Evolutionary conservation across 306 rosid genomes (phyloP), one percentile per base, ranked within the genome.

Genomic region (Delonix regia): DNA sequence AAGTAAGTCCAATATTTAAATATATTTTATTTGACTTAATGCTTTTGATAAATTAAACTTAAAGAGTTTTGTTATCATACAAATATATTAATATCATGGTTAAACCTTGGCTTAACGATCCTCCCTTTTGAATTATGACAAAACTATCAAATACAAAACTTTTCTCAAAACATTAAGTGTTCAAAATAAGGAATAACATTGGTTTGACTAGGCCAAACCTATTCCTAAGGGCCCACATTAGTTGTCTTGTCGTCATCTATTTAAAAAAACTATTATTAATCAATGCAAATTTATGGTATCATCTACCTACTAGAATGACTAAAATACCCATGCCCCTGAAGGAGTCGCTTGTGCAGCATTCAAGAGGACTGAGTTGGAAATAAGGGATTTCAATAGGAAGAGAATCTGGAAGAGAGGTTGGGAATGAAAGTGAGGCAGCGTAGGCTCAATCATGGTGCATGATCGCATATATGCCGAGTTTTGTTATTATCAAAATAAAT

Each of bases 381-480:
- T 9, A 10, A 65, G 69, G 4, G 25, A 65, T 1, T 11, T 19
- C 9, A 39, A 2, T 0, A 0, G 9, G 38, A 38, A 41, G 61
- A 24, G 74, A 38, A 38, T n/a, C 6, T 25, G 48, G 13, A 36
- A 27, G 14, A 5, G 0, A 0, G 4, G 16, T 21, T 36, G 42
- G 48, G 42, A 64, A 36, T 38, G 70, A n/a, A 28, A 4, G 42
- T 42, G 41, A 47, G 28, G 14, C 36, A 24, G 38, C 76, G 55
- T 53, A 28, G 80, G 36, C 36, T 74, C 45, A 74, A 74, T 74
- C 71, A 74, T 81, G 76, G 70, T 56, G 63, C 76, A 74, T 74
- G 56, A 38, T 74, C 13, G 41, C 71, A 73, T 41, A 18, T 25
- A 53, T 36, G 69, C 24, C 79, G n/a, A n/a, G n/a, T n/a, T n/a